Base-by-base conservation (phyloP, 2,329 filamentous ascomycete genomes). In the Fusarium sp. region DNA sequence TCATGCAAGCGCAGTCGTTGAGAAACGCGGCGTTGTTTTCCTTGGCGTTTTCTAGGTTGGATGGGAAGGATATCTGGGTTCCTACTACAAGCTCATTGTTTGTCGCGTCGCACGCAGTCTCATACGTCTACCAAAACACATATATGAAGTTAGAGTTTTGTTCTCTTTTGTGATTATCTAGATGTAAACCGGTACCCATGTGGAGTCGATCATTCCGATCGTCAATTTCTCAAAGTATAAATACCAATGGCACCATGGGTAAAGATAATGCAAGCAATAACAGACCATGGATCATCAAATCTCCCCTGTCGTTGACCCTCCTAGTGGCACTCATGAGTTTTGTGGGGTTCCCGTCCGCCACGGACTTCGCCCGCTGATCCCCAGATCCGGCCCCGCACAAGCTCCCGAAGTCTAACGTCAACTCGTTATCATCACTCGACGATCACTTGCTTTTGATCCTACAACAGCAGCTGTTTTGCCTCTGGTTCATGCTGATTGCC, bases 381-480 rank as follows among this genome's bases (percentile, higher is more conserved):
- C 68, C 65, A 18, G 58, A 57, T 62, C 55, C 63, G 68, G 73
- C 73, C 73, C 73, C 73, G 73, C 73, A 74, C 60, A 63, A 58
- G 64, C 66, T 74, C 60, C 55, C 50, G 58, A 51, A 41, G 61
- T 60, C 59, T 67, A 55, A 56, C 58, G 52, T 65, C 63, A 65
- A 55, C 39, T 43, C 47, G 50, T 15, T 51, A 72, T 73, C 61
- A 74, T 73, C 65, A 31, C 43, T 65, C 23, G 23, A 23, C 43
- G 23, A 67, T 62, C 65, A 50, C 56, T 56, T 12, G 6, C 9
- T 28, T 34, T 30, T 40, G 15, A 13, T 46, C 12, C 37, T 30
- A 39, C 41, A 18, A 8, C 37, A 44, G 16, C 12, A 43, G 9
- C 23, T 31, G 15, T 37, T 37, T 11, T 46, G 6, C 12, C 34